Conservation (phyloP, 75 land plant species). For the Pinus tabuliformis region DNA sequence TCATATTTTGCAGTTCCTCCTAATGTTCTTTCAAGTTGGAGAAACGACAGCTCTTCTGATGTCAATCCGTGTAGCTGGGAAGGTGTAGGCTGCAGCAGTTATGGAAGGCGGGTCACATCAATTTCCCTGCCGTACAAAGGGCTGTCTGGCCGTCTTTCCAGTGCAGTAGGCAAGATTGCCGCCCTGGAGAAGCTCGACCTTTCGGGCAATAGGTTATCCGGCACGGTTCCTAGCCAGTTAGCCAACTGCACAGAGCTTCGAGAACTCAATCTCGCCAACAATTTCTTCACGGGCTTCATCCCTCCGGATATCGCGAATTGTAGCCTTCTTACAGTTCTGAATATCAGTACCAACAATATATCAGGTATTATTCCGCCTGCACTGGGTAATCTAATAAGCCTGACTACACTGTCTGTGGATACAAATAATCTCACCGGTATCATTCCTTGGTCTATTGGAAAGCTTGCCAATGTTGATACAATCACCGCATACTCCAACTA, state of each 20-base stretch:
- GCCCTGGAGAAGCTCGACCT: constrained; percentile 36
- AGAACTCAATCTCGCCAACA: constrained; percentile 44
- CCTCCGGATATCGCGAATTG: constrained; percentile 40
- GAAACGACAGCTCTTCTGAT: constrained; percentile 1
- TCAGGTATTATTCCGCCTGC: constrained; percentile 25
- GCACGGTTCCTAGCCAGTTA: constrained; percentile 39
- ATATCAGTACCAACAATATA: constrained; percentile 33
- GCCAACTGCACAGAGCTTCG: constrained; percentile 37
- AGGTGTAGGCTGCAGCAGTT: constrained; percentile 25
- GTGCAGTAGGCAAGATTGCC: constrained; percentile 22
- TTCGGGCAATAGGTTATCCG: constrained; percentile 37
- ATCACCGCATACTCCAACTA: constrained; percentile 26
- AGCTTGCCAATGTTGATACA: constrained; percentile 33
- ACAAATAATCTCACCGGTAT: constrained; percentile 23
- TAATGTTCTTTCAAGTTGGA: constrained; percentile 5
- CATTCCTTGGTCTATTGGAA: constrained; percentile 37
- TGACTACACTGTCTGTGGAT: too few species aligned
- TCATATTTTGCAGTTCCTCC: constrained; percentile 11
- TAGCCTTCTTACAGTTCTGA: constrained; percentile 30
- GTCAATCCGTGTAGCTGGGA: constrained; percentile 42
- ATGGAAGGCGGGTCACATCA: constrained; percentile 12
- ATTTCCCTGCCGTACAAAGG: constrained; percentile 21
- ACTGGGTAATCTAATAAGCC: too few species aligned
- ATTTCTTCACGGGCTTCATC: constrained; percentile 34
- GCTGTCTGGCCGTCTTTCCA: constrained; percentile 23